Conservation (phyloP, 192 early-diverging fungal species). For the Coemansia brasiliensis region DNA sequence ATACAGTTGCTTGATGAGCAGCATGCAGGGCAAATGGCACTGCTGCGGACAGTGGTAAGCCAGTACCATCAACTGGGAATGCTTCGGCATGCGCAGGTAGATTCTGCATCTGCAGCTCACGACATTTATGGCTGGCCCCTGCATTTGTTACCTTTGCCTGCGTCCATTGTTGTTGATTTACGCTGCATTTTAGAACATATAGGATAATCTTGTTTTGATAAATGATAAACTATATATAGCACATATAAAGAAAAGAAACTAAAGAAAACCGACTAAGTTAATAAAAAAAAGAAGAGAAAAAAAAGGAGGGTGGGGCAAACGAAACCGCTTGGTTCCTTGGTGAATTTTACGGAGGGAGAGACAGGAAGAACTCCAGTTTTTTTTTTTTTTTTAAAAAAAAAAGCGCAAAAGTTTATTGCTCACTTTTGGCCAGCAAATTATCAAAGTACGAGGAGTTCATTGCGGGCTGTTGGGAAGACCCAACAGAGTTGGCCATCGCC, state of each 20-base stretch:
- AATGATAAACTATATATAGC: slow-evolving; percentile 1
- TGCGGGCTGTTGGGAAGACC: slow-evolving; percentile 34
- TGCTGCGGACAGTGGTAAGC: slow-evolving; percentile 25
- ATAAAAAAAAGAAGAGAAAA: slow-evolving; percentile 8
- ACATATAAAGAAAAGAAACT: slow-evolving; percentile 5
- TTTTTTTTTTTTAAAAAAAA: not conserved
- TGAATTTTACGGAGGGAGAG: slow-evolving; percentile 4
- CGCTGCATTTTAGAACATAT: not conserved
- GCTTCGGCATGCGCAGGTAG: slow-evolving; percentile 34
- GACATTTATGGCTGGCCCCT: slow-evolving; percentile 17
- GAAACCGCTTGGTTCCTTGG: too few relatives aligned
- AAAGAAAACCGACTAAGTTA: slow-evolving; percentile 11
- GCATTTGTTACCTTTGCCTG: slow-evolving; percentile 35
- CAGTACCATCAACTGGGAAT: slow-evolving; percentile 49
- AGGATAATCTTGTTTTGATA: not conserved
- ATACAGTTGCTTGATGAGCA: slow-evolving; percentile 36
- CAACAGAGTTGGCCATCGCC: slow-evolving; percentile 12
- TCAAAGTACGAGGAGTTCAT: slow-evolving; percentile 52
- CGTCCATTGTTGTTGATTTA: slow-evolving; percentile 29
- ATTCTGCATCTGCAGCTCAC: not conserved
- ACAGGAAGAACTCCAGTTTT: not conserved
- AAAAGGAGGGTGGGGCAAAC: slow-evolving; percentile 1
- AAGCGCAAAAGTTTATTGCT: slow-evolving; percentile 18
- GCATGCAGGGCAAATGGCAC: slow-evolving; percentile 1
- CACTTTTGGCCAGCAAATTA: slow-evolving; percentile 39